Base-by-base conservation (phyloP, 352 stramenopile species). In the Phytophthora citricola region DNA sequence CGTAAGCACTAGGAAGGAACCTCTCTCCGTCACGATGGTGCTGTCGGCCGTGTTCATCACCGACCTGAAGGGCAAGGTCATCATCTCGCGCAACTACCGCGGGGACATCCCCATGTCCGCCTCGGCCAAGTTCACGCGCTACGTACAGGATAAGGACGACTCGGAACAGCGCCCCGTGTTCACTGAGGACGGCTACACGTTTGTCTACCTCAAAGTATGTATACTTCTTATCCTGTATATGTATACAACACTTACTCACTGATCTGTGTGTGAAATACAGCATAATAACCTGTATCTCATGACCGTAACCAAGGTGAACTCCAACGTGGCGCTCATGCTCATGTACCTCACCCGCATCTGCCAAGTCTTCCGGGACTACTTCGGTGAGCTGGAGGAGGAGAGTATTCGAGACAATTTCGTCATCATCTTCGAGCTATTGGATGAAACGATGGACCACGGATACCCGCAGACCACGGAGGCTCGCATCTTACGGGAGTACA, bases 361-460 rank as follows among this genome's bases (percentile, higher is more conserved):
- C 71, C 81, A 93, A 70, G 95, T 99, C 7, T 99, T 99, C 81
- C 96, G 99, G 72, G 97, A 99, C 60, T 99, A 99, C 86, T 99
- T 99, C 91, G 97, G 97, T 11, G 97, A 99, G 59, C 75, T 99
- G 8, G 96, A 99, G 64, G 98, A 99, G 75, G 98, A 99, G 75
- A 98, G 88, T 53, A 99, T 99, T 65, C 93, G 98, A 29, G 98
- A 99, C 81, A 99, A 99, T 71, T 99, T 99, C 79, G 97, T 99
- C 39, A 98, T 99, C 75, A 99, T 99, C 75, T 99, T 99, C 71
- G 98, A 99, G 84, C 84, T 99, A 8, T 83, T 99, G 41, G 98
- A 99, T 75, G 98, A 99, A 81, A 99, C 96, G 8, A 99, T 99
- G 94, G 98, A 99, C 78, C 98, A 99, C 73, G 98, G 98, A 6